Conservation (phyloP, 2,329 filamentous ascomycete genomes). For the Huntiella abstrusa region DNA sequence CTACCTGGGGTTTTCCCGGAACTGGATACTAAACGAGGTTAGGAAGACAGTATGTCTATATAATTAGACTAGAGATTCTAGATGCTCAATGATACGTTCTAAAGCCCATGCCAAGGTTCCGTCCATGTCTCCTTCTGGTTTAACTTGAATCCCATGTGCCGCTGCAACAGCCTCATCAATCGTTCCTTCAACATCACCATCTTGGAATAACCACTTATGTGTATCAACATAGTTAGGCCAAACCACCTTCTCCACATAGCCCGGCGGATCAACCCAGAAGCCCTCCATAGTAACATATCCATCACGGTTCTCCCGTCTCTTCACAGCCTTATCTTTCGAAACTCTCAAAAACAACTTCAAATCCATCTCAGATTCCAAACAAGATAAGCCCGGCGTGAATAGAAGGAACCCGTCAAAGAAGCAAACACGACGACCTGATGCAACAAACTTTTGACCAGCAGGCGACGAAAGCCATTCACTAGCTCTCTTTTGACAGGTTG, state of each 20-base stretch:
- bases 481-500: slow-evolving; percentile 28
- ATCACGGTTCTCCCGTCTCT: slow-evolving; percentile 45
- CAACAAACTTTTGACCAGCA: slow-evolving; percentile 22
- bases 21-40: background rate
- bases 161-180: slow-evolving; percentile 21
- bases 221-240: slow-evolving; percentile 85
- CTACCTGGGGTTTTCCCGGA: slow-evolving; percentile 29
- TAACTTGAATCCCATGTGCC: slow-evolving; percentile 27
- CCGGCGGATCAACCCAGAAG: slow-evolving; percentile 89
- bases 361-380: slow-evolving; percentile 45
- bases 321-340: slow-evolving; percentile 42
- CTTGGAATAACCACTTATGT: slow-evolving; percentile 63
- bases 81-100: slow-evolving; percentile 29
- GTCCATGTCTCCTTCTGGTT: slow-evolving; percentile 38
- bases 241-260: slow-evolving; percentile 83
- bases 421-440: slow-evolving; percentile 30
- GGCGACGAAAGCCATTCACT: slow-evolving; percentile 26
- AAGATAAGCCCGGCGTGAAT: slow-evolving; percentile 39
- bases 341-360: slow-evolving; percentile 63
- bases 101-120: slow-evolving; percentile 51
- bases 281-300: slow-evolving; percentile 72
- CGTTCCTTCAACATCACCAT: slow-evolving; percentile 42
- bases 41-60: background rate
- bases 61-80: background rate
- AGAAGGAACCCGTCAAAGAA: slow-evolving; percentile 82